These are phyloP conservation scores for Aristolochia fimbriata DNA, from an alignment of 164 flowering plant species.

Conservation along the genomic window DNA sequence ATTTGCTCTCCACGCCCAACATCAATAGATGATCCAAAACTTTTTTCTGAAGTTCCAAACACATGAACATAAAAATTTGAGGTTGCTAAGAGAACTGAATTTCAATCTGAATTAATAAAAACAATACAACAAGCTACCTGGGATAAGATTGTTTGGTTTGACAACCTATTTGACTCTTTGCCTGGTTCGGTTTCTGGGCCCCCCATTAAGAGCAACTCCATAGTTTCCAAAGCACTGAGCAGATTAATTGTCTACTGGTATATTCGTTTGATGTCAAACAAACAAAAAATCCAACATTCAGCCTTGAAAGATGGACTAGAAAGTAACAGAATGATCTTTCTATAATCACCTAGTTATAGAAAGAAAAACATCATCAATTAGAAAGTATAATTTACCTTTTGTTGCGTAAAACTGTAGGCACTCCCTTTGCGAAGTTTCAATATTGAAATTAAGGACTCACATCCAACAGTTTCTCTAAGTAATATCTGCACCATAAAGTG, in stretches of 20 bases:
- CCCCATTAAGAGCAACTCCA: conserved; percentile 55
- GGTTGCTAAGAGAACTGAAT: neutral
- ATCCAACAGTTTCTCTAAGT: conserved; percentile 89
- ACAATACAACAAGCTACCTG: conserved; percentile 48
- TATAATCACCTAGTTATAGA: no score
- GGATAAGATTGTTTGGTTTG: conserved; percentile 74
- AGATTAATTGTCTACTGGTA: conserved; percentile 93
- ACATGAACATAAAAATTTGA: neutral
- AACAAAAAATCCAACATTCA: conserved; percentile 20
- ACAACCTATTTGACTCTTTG: conserved; percentile 47
- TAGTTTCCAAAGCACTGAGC: conserved; percentile 76
- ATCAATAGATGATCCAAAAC: conserved; percentile 68
- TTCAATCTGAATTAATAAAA: neutral
- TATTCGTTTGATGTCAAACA: conserved; percentile 20
- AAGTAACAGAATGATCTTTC: no score
- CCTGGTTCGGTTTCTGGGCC: conserved; percentile 49
- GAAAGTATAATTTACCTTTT: conserved; percentile 58
- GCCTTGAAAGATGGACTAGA: neutral
- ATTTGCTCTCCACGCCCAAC: conserved; percentile 94
- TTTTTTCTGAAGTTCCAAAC: conserved; percentile 44
- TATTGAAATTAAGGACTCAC: conserved; percentile 76
- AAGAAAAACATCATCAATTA: conserved; percentile 4
- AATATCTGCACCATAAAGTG: conserved; percentile 38
- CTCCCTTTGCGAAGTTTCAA: conserved; percentile 66
- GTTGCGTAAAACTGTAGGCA: conserved; percentile 78